Conservation (phyloP, 805 yeast genomes). For the Limtongia smithiae region DNA sequence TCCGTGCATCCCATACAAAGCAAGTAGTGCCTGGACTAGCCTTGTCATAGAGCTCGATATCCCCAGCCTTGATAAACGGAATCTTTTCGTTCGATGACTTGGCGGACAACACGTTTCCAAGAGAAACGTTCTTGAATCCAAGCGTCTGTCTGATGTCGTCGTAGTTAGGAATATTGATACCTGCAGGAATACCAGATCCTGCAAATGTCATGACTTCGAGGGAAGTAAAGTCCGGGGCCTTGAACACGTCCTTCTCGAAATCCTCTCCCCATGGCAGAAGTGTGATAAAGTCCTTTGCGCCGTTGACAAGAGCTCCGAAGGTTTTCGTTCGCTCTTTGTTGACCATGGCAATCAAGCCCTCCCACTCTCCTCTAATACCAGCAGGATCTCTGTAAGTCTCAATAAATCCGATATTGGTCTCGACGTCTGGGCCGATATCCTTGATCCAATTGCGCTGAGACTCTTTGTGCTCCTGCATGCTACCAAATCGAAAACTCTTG, state of each 20-base stretch:
- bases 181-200: constrained; percentile 88
- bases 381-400: constrained; percentile 92
- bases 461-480: constrained; percentile 77
- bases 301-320: constrained; percentile 63
- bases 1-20: no score
- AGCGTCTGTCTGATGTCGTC: constrained; percentile 79
- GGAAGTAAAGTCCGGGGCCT: constrained; percentile 90
- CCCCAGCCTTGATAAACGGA: constrained; percentile 56
- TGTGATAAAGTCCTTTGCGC: constrained; percentile 61
- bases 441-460: constrained; percentile 87
- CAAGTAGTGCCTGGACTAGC: constrained; percentile 43
- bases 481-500: constrained; percentile 72
- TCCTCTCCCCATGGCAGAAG: constrained; percentile 73
- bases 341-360: constrained; percentile 84
- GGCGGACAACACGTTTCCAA: constrained; percentile 80
- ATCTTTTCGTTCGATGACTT: constrained; percentile 64
- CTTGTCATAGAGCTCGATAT: constrained; percentile 58
- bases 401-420: constrained; percentile 83
- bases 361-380: constrained; percentile 93
- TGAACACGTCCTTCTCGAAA: constrained; percentile 79
- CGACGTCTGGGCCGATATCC: constrained; percentile 73
- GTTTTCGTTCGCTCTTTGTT: constrained; percentile 82
- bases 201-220: constrained; percentile 86
- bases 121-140: constrained; percentile 86
- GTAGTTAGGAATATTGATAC: constrained; percentile 88